phyloP scores from a whole-genome alignment of 148 eudicot genomes.

The Spergularia marina region DNA sequence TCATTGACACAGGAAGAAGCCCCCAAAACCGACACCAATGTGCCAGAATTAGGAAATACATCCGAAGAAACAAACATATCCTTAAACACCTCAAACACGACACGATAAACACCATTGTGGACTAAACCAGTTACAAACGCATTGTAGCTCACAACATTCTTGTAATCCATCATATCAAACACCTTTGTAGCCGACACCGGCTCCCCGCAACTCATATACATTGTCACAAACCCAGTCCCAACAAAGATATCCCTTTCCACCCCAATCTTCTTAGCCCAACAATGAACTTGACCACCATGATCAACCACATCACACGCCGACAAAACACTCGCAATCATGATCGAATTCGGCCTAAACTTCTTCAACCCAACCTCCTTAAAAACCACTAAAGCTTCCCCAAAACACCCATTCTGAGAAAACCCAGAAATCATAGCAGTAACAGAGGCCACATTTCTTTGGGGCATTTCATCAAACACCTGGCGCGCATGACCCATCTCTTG shows the following conservation, averaged over 20 bases:
- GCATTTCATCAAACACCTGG: constrained; percentile 56
- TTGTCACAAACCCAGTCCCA: constrained; percentile 56
- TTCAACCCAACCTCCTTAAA: constrained; percentile 43
- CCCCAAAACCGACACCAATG: constrained; percentile 58
- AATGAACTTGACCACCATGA: constrained; percentile 60
- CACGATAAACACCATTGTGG: constrained; percentile 44
- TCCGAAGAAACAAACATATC: constrained; percentile 36
- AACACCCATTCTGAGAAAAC: constrained; percentile 45
- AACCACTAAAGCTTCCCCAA: constrained; percentile 40
- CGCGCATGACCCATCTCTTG: constrained; percentile 32
- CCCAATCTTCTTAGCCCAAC: constrained; percentile 73
- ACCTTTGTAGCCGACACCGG: constrained; percentile 42
- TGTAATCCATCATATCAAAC: constrained; percentile 44
- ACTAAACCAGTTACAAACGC: constrained; percentile 69
- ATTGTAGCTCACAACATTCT: constrained; percentile 64
- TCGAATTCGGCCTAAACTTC: constrained; percentile 49
- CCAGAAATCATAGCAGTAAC: constrained; percentile 39
- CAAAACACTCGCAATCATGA: constrained; percentile 57
- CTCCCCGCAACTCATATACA: constrained; percentile 49
- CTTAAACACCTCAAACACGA: constrained; percentile 53
- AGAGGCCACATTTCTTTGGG: constrained; percentile 35
- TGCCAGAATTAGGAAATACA: constrained; percentile 51
- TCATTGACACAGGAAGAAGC: constrained; percentile 49
- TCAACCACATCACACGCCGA: constrained; percentile 48
- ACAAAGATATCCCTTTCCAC: constrained; percentile 67